Evolutionary conservation across 2,329 filamentous ascomycete species (phyloP), one percentile per base, ranked within the genome.

Genomic region (Phialophora verrucosa): DNA sequence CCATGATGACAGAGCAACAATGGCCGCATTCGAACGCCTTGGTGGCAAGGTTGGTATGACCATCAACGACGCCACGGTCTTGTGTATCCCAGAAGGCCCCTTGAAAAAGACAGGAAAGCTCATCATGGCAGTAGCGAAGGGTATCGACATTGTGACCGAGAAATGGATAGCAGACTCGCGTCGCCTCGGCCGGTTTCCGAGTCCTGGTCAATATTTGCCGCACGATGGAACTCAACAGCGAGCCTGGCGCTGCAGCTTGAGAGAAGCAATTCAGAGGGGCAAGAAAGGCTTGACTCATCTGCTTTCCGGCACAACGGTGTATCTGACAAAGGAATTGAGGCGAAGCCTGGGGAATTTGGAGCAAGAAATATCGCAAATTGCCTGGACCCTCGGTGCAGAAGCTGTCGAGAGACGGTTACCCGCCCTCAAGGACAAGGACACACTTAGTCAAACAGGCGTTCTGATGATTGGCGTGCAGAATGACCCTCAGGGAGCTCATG

Each of bases 71-170:
- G 65, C 70, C 27, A 73, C 69, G n/a, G 51, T 75, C 25, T 57
- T 76, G 8, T 74, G 82, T 65, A 75, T 83, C 2, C 76, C 75
- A 32, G 70, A 77, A 29, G 76, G 76, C 7, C 70, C 75, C 12
- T 70, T 84, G 2, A 74, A 75, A 35, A 81, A 79, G 55, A 82
- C 81, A 0, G 72, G 76, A 17, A 84, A 84, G 63, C 73, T 84
- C 2, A 73, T 84, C 4, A 75, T 78, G 17, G 76, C 79, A 3
- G 73, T 84, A 6, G 76, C 79, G 11, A 71, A 77, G 1, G 81
- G 81, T 11, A 79, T 81, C 56, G 74, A 75, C 3, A 78, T 85
- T 32, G 78, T 84, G 2, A 81, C 78, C 0, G 81, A 84, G 62
- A 71, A 76, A 3, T 84, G 83, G 83, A 72, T 84, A 4, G 58